Conservation (phyloP, 371 early-diverging fungal genomes). For the Haplosporangium sp. region DNA sequence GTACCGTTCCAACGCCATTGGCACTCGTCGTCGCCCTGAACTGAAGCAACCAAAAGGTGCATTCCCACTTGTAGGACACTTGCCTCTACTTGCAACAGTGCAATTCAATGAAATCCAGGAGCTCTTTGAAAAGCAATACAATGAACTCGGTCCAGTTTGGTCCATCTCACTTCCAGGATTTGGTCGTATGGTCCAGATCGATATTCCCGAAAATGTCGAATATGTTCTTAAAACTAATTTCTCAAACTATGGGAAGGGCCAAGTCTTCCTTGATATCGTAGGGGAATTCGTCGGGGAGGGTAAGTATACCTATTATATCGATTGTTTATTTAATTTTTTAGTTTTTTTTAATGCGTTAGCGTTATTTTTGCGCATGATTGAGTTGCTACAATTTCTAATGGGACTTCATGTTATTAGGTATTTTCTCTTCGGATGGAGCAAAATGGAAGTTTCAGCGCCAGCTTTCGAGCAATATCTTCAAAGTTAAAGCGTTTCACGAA, state of each 20-base stretch:
- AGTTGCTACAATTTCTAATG: not conserved
- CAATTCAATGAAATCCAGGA: constrained; percentile 25
- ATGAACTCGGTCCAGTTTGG: constrained; percentile 36
- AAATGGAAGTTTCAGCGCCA: constrained; percentile 73
- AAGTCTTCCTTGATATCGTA: constrained; percentile 4
- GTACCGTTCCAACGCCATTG: constrained; percentile 20
- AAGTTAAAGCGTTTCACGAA: constrained; percentile 73
- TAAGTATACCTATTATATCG: not conserved
- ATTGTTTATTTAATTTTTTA: too few relatives aligned
- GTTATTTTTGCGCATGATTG: not conserved
- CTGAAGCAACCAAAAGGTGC: constrained; percentile 23
- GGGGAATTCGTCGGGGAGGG: constrained; percentile 23
- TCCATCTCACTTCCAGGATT: constrained; percentile 24
- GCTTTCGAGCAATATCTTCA: constrained; percentile 70
- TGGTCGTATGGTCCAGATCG: constrained; percentile 28
- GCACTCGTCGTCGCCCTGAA: constrained; percentile 18
- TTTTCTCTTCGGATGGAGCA: constrained; percentile 76
- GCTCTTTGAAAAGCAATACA: constrained; percentile 21
- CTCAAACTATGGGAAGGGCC: constrained; percentile 25
- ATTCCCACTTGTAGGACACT: constrained; percentile 17
- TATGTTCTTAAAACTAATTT: constrained; percentile 37
- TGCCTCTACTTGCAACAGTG: constrained; percentile 10
- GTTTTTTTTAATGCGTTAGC: not conserved
- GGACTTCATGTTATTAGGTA: constrained; percentile 39
- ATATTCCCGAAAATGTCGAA: constrained; percentile 30